Evolutionary conservation across 2,329 filamentous ascomycete species (phyloP), one percentile per base, ranked within the genome.

Genomic region (Purpureocillium lavendulum): DNA sequence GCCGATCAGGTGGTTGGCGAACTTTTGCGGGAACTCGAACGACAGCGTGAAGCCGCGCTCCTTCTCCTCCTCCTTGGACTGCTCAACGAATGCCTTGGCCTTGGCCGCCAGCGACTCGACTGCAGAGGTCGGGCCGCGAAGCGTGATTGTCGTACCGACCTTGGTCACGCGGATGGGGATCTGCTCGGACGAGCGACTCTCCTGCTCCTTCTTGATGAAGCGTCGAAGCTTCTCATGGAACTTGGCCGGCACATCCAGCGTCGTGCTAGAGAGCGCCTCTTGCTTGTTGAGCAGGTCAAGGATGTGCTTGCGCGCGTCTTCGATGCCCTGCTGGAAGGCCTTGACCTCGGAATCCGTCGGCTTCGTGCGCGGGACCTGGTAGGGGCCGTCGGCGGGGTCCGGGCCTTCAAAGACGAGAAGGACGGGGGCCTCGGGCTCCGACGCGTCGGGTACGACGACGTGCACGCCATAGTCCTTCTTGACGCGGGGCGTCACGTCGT

Each of bases 21-120:
- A 94, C 64, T 95, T 94, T 58, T 95, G 86, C 7, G 90, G 90
- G 67, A 95, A 98, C 47, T 95, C 87, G 50, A 97, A 97, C 18
- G 76, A 79, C 43, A 86, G 69, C 3, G 80, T 88, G 64, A 89
- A 94, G 33, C 87, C 88, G 43, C 90, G 85, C 65, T 97, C 90
- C 57, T 92, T 85, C 62, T 97, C 90, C 45, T 97, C 89, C 59
- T 87, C 77, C 66, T 89, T 85, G 62, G 94, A 88, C 57, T 94
- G 84, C 56, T 84, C 81, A 16, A 97, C 71, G 55, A 95, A 97
- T 7, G 77, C 77, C 42, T 76, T 64, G 39, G 94, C 78, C 67
- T 89, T 92, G 29, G 73, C 64, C 24, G 77, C 72, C 30, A 97
- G 73, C 2, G 78, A 75, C 38, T 84, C 76, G 4, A 95, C 87